Evolutionary conservation across 495 filamentous ascomycete species (phyloP).

Genomic region (Parachaetomium inaequale): DNA sequence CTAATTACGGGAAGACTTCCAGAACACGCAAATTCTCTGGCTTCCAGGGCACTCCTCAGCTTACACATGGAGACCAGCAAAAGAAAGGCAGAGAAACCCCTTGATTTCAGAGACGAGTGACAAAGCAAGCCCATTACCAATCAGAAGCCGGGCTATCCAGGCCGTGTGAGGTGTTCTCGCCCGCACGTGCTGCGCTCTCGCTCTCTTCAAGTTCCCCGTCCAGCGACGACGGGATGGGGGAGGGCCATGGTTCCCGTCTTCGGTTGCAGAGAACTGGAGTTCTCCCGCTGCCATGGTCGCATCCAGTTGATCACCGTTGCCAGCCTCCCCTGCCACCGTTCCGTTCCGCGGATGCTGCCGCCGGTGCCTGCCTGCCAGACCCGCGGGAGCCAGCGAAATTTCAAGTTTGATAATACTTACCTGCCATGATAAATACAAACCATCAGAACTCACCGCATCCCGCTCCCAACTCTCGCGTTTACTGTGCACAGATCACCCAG

Average conservation of each 20-base stretch:
- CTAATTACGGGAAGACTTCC: neutral
- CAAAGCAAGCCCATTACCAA: neutral
- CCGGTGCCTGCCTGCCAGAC: neutral
- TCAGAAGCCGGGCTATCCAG: neutral
- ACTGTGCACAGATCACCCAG: no score
- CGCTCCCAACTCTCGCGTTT: neutral
- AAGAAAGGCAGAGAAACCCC: neutral
- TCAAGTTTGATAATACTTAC: neutral
- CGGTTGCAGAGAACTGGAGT: neutral
- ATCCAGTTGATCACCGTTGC: neutral
- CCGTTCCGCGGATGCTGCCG: neutral
- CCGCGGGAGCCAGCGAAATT: neutral
- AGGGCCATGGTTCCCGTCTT: neutral
- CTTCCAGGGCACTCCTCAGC: neutral
- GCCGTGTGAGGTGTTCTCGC: neutral
- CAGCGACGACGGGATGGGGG: neutral
- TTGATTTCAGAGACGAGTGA: neutral
- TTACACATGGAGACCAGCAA: neutral
- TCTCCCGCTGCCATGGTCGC: constrained; percentile 1
- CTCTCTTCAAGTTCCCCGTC: neutral
- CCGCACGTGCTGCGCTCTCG: neutral
- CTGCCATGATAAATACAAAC: neutral
- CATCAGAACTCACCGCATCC: neutral
- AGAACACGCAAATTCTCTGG: neutral
- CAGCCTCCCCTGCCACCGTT: neutral